Base-by-base conservation (phyloP, 306 rosid species). In the Castanospermum australe region DNA sequence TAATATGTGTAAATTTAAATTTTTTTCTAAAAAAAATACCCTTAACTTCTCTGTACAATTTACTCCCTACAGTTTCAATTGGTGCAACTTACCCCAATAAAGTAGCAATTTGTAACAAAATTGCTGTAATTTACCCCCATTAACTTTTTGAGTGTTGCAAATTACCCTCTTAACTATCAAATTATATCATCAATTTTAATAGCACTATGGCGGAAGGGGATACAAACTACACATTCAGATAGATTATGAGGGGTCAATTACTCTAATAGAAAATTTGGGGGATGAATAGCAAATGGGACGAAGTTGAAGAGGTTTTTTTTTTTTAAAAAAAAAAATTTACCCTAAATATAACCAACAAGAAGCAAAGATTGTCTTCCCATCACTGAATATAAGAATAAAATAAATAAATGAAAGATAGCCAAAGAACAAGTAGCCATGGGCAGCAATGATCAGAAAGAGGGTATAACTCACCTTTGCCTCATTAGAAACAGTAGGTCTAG, bases 381-480 rank as follows among this genome's bases (percentile, higher is more conserved):
- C 47, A 32, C 18, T 42, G 48, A 65, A 78, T 72, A 36, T 6
- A 45, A 36, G 39, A 21, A 75, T 62, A 69, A 52, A 47, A 61
- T 6, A 33, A 75, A 75, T 57, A 33, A 51, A 70, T 71, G 76
- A 36, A 28, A 6, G 12, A 45, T 11, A 35, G 47, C 21, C 39
- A 65, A 30, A 42, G 60, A 54, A 18, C 15, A 56, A 72, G 15
- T 24, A 48, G 59, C 42, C 52, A 57, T 11, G 25, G 57, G 76
- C 35, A 72, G 69, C 20, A 71, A 71, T 39, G 28, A 48, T 41
- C 9, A 36, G 62, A 59, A 32, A 72, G 25, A 63, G 42, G 78
- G 68, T 65, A 72, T 39, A 75, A 84, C 90, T 86, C 84, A 96
- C 99, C 96, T 93, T 96, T 20, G 98, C 99, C 88, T 96, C 99